A percentile compares a stretch with the other conserved stretches of the same genome.
These are phyloP conservation scores for Claviceps fusiformis DNA, from an alignment of 2,329 filamentous ascomycete species.

Conservation along the genomic window DNA sequence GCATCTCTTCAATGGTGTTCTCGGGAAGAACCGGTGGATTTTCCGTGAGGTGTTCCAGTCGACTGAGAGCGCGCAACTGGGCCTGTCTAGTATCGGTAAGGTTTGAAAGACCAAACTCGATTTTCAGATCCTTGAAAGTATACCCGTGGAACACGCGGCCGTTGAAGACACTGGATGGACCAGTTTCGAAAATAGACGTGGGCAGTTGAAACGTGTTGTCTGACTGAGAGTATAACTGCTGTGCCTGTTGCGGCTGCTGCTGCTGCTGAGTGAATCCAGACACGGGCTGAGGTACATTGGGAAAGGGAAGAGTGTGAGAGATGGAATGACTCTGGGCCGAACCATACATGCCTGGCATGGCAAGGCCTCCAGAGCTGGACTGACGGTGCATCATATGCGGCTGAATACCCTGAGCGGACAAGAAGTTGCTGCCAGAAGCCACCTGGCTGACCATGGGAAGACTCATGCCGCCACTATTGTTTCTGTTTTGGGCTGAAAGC, in stretches of 20 bases:
- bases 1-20: slow-evolving; percentile 13
- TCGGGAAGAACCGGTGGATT: slow-evolving; percentile 17
- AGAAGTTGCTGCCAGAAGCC: background rate
- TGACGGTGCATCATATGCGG: background rate
- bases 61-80: background rate
- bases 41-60: background rate
- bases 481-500: background rate
- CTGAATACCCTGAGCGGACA: background rate
- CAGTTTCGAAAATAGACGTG: background rate
- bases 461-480: background rate
- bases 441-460: background rate
- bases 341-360: background rate
- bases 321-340: background rate
- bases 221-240: background rate
- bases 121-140: background rate
- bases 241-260: no score
- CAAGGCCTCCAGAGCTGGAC: background rate
- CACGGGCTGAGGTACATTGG: background rate
- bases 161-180: background rate
- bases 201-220: background rate
- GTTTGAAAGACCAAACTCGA: background rate
- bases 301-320: background rate
- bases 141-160: background rate
- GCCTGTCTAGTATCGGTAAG: background rate
- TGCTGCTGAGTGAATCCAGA: background rate